Base-by-base conservation (phyloP, 176 grass and related monocot species). In the Chloris gayana region DNA sequence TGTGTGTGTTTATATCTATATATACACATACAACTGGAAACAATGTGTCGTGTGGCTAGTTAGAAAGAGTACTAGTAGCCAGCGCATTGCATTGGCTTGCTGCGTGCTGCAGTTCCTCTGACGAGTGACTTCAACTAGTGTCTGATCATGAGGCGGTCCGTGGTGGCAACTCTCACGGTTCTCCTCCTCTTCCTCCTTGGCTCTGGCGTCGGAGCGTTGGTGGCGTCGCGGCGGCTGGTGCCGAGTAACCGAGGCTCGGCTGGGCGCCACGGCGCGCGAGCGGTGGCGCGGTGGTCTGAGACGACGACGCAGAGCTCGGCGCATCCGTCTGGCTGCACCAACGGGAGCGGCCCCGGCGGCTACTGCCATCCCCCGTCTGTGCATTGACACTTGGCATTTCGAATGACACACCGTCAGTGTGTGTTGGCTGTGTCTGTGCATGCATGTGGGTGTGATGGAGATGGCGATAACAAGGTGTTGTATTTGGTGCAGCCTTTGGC, bases 251-350 rank as follows among this genome's bases (percentile, higher is more conserved):
- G 10, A 26, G 64, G 32, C 37, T 18, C 47, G 26, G 18, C 8
- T 33, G 19, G 26, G 37, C 9, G 7, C 7, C 65, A 41, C 32
- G 29, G 27, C 17, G n/a, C 4, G 11, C n/a, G 1, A 0, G 66
- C 39, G 10, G 58, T 31, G 72, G 72, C 25, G 26, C 31, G 25
- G 14, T 64, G 41, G 19, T 70, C 64, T 1, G 59, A 46, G 41
- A 26, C 18, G 11, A 15, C 19, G 31, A 6, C 44, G 0, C 56
- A 82, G 44, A 82, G 56, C 72, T 77, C 85, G 9, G 9, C 79
- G 1, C 65, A 71, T 19, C 65, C 85, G 73, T 82, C 85, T 0
- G 79, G 69, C 9, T 82, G 85, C 73, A 87, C 85, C 24, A 56
- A 77, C 42, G 85, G 85, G 19, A 87, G 45, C 60, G 84, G 85